Base-by-base conservation (phyloP, 169 alveolate species). In the Amoebophrya sp. region DNA sequence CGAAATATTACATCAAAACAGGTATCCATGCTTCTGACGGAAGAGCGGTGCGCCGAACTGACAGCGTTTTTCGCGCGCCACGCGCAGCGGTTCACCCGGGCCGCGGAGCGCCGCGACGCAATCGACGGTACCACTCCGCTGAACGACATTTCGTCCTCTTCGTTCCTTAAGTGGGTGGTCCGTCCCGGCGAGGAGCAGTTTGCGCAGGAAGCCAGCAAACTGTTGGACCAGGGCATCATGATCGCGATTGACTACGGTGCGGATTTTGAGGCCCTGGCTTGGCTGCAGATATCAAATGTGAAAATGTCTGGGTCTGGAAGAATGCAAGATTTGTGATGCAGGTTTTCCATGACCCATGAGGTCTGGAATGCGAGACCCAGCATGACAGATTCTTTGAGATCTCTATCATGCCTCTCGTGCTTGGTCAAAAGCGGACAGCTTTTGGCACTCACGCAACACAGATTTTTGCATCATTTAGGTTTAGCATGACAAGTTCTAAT, bases 141-240 rank as follows among this genome's bases (percentile, higher is more conserved):
- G 29, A 66, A n/a, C 35, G 83, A 66, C 1, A 7, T 66, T 1
- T 7, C 83, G 2, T 25, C 83, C 10, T 66, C 83, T 3, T 25
- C 38, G 2, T 66, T 66, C 35, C 83, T 66, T 25, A 66, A 66
- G 83, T 66, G 83, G 83, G 83, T 66, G 7, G 91, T 89, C 40
- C 91, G 91, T 2, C 91, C 40, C 33, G 91, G 91, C 38, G 91
- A 89, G 38, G 91, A 89, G 77, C 66, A 33, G 66, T 89, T 39
- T 40, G 54, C 53, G 53, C 1, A 40, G 33, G 77, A 66, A 25
- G 35, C 83, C 1, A 66, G 83, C 35, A 18, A 25, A 3, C 35
- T 66, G 90, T n/a, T 35, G 53, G 90, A 40, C 40, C 90, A 40
- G 2, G 90, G 90, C 10, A 33, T 88, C 47, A 88, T 32, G 2